Percentiles rank a stretch among this genome's conserved stretches.
phyloP scores from a whole-genome alignment of 306 rosid species.

The Vigna mungo region DNA sequence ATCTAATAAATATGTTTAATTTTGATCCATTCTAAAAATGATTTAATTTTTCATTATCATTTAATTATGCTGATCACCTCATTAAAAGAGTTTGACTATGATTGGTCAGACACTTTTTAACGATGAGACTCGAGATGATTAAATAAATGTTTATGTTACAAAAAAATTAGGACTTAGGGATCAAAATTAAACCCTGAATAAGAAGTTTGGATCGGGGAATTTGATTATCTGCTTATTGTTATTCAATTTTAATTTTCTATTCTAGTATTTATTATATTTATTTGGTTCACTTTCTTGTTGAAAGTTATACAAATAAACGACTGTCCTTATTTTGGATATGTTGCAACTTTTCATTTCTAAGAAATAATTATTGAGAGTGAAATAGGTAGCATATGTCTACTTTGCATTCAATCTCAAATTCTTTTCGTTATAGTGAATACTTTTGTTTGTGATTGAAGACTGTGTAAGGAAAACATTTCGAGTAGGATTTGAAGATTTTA shows the following conservation, averaged over 20 bases:
- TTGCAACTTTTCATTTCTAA: background rate
- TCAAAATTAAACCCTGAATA: constrained; percentile 31
- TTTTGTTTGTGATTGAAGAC: background rate
- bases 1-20: constrained; percentile 19
- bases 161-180: background rate
- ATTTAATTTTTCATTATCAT: background rate
- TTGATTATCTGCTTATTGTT: background rate
- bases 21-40: background rate
- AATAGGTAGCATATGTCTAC: background rate
- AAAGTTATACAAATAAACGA: constrained; percentile 42
- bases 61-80: background rate
- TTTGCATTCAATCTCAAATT: background rate
- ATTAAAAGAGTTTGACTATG: background rate
- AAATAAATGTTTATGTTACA: background rate
- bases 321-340: constrained; percentile 35
- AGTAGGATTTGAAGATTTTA: too few species aligned
- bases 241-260: background rate
- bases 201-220: constrained; percentile 26
- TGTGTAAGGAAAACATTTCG: too few species aligned
- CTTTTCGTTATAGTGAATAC: background rate
- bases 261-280: constrained; percentile 7
- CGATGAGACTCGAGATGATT: background rate
- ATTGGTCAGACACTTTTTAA: background rate
- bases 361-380: background rate
- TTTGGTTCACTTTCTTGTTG: constrained; percentile 20